phyloP scores from a whole-genome alignment of 345 rosid species.

The Heritiera fomes region DNA sequence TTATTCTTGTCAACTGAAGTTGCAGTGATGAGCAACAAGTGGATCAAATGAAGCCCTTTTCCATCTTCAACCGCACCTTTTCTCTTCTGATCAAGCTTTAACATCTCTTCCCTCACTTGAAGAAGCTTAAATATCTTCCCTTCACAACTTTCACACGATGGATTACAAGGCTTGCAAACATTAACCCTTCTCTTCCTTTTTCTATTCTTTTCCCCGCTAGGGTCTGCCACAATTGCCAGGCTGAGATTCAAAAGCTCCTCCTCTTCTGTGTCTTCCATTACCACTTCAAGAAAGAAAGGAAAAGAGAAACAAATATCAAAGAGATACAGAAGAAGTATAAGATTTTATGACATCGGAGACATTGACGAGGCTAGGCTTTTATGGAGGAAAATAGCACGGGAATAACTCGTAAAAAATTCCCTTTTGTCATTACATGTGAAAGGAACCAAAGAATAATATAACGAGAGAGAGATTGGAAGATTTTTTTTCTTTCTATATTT shows the following conservation, averaged over 20 bases:
- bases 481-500: neutral
- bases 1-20: conserved; percentile 50
- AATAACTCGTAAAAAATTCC: conserved; percentile 42
- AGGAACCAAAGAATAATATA: conserved; percentile 21
- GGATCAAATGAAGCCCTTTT: conserved; percentile 63
- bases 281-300: neutral
- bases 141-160: conserved; percentile 38
- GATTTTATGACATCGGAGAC: neutral
- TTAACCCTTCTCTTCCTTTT: conserved; percentile 40
- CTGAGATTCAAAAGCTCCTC: conserved; percentile 53
- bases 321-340: neutral
- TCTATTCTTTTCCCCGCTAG: conserved; percentile 16
- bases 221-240: conserved; percentile 44
- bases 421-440: conserved; percentile 34
- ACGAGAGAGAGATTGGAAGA: neutral
- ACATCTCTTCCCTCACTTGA: conserved; percentile 58
- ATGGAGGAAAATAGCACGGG: conserved; percentile 29
- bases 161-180: neutral
- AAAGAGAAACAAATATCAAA: neutral
- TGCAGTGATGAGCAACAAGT: conserved; percentile 54
- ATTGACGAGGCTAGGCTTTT: conserved; percentile 24
- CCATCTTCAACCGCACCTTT: conserved; percentile 35
- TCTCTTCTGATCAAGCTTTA: conserved; percentile 36
- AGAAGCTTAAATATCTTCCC: conserved; percentile 51
- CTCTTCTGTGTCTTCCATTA: conserved; percentile 36